Conservation (phyloP, 495 filamentous ascomycete genomes). For the Jackrogersella minutella region DNA sequence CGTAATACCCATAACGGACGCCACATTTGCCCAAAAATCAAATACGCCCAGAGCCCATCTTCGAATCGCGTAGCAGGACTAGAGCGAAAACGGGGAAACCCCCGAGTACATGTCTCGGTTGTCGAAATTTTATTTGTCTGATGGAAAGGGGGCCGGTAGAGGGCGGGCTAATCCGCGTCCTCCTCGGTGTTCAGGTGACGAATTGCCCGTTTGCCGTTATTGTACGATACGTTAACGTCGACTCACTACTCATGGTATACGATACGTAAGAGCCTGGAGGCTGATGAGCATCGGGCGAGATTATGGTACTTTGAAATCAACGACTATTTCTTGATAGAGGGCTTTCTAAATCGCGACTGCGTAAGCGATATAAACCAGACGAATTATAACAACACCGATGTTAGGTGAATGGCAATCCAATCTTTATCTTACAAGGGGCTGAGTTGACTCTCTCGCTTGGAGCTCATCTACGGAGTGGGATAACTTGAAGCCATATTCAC, state of each 20-base stretch:
- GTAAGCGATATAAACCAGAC: too few species aligned
- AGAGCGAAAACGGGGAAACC: background rate
- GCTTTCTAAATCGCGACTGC: too few species aligned
- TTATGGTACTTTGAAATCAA: too few species aligned
- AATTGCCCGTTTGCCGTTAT: background rate
- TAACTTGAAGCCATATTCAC: too few species aligned
- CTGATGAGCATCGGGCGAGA: too few species aligned
- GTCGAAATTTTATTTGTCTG: background rate
- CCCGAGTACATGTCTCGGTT: slow-evolving; percentile 4
- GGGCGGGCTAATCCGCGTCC: background rate
- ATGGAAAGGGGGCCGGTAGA: background rate
- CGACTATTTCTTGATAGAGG: too few species aligned
- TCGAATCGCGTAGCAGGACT: background rate
- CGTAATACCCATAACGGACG: slow-evolving; percentile 20
- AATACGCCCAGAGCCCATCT: background rate
- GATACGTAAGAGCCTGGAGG: too few species aligned
- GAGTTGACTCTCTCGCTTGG: too few species aligned
- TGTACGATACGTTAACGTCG: background rate
- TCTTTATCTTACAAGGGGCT: too few species aligned
- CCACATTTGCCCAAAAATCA: background rate
- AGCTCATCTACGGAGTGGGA: too few species aligned
- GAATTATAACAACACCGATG: too few species aligned
- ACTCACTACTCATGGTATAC: background rate
- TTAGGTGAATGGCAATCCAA: too few species aligned
- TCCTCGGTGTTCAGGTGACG: background rate